Percentiles rank a stretch among this genome's conserved stretches.
These are phyloP conservation scores for Lichenothelia convexa DNA, from an alignment of 495 filamentous ascomycete species.

Conservation along the genomic window DNA sequence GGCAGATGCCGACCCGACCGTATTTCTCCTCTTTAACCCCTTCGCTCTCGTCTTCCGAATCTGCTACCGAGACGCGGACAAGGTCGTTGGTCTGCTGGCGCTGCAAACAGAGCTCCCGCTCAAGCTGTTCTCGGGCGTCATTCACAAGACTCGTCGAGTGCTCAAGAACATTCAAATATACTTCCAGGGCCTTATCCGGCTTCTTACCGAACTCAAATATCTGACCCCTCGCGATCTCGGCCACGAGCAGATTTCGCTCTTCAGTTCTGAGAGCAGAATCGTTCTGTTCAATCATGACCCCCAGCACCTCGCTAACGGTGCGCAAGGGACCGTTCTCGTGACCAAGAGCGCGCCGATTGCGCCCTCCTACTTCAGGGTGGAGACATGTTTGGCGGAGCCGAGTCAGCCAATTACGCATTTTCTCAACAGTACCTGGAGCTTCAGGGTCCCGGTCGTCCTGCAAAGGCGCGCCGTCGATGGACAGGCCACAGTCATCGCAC, in stretches of 20 bases:
- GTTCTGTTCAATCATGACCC: constrained; percentile 75
- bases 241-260: constrained; percentile 42
- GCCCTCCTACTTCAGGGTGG: constrained; percentile 55
- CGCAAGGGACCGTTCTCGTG: constrained; percentile 42
- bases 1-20: too few species aligned
- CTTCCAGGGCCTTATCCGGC: too few species aligned
- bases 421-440: constrained; percentile 34
- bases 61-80: too few species aligned
- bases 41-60: too few species aligned
- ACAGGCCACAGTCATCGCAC: constrained; percentile 46
- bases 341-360: constrained; percentile 49
- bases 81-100: too few species aligned
- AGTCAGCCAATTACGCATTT: constrained; percentile 51
- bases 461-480: constrained; percentile 41
- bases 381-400: constrained; percentile 67
- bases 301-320: constrained; percentile 70
- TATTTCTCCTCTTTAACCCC: too few species aligned
- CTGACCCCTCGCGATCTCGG: too few species aligned
- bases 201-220: too few species aligned
- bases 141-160: too few species aligned
- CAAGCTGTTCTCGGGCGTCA: too few species aligned
- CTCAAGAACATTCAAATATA: too few species aligned
- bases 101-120: too few species aligned
- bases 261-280: constrained; percentile 42
- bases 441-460: constrained; percentile 43